phyloP scores from a whole-genome alignment of 768 basidiomycete species.

The Mycena venus region DNA sequence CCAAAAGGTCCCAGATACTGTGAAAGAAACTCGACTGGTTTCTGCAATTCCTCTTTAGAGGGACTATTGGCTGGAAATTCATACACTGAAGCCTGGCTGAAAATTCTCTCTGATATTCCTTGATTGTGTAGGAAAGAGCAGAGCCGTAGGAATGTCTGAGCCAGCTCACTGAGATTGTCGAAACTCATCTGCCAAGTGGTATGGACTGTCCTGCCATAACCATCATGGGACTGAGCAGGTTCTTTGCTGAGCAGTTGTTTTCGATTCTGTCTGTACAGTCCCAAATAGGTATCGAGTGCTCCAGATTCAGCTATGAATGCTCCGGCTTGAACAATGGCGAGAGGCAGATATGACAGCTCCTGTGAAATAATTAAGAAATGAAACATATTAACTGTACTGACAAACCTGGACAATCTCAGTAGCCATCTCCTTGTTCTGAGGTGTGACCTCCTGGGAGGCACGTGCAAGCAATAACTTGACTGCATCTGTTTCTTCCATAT shows the following conservation, averaged over 20 bases:
- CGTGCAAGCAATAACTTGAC: not conserved
- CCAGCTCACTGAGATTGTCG: not conserved
- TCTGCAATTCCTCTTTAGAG: too few species aligned
- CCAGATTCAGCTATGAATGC: not conserved
- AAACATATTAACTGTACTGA: not conserved
- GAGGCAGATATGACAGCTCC: not conserved
- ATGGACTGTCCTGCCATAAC: not conserved
- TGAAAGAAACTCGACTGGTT: not conserved
- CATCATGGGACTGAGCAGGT: too few species aligned
- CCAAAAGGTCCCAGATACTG: not conserved
- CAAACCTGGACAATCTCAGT: not conserved
- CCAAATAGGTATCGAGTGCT: not conserved
- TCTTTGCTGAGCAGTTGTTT: not conserved
- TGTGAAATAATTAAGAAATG: too few species aligned
- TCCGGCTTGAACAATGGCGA: not conserved
- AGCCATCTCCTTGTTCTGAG: not conserved
- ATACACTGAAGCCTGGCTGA: not conserved
- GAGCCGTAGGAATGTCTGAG: not conserved
- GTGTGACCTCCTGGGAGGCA: not conserved
- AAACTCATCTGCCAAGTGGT: not conserved
- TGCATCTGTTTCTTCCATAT: too few species aligned
- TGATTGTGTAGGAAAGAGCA: not conserved
- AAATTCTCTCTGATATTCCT: too few species aligned
- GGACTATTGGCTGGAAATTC: not conserved
- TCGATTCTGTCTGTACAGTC: not conserved